Percentiles rank a stretch among this genome's conserved stretches.
These are phyloP conservation scores for Penicillium desertorum DNA, from an alignment of 495 filamentous ascomycete genomes.

Conservation along the genomic window DNA sequence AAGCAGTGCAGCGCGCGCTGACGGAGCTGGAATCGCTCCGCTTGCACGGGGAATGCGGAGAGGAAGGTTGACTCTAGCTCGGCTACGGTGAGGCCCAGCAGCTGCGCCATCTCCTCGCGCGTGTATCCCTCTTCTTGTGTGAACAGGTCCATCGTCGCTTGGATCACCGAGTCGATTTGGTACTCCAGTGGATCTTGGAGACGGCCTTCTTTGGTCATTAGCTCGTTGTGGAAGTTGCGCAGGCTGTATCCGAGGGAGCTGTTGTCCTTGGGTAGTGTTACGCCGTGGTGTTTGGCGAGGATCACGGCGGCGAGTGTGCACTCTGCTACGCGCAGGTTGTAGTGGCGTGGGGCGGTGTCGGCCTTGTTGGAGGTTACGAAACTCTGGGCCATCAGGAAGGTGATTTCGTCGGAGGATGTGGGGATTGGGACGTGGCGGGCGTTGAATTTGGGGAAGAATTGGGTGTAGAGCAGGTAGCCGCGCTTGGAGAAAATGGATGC, in stretches of 20 bases:
- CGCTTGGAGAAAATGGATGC: constrained; percentile 88
- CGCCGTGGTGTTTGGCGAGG: constrained; percentile 58
- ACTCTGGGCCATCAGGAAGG: constrained; percentile 90
- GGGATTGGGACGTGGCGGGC: constrained; percentile 83
- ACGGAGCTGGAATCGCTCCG: constrained; percentile 82
- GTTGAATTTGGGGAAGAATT: constrained; percentile 77
- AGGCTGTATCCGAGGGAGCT: constrained; percentile 82
- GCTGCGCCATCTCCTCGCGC: constrained; percentile 75
- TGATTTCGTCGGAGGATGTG: constrained; percentile 73
- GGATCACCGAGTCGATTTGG: constrained; percentile 68
- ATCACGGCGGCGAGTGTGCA: constrained; percentile 84
- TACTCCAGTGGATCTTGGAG: constrained; percentile 54
- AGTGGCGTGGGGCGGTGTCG: constrained; percentile 86
- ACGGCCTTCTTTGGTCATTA: constrained; percentile 65
- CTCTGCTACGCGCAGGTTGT: constrained; percentile 96
- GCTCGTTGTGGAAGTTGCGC: constrained; percentile 79
- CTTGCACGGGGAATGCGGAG: constrained; percentile 81
- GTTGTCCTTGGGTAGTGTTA: constrained; percentile 74
- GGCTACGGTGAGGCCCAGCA: constrained; percentile 64
- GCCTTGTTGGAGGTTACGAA: constrained; percentile 94
- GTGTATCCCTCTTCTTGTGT: constrained; percentile 81
- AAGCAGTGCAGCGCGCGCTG: constrained; percentile 89
- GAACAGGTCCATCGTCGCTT: constrained; percentile 61
- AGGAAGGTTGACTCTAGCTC: constrained; percentile 75
- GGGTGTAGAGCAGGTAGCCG: constrained; percentile 85